Conservation (phyloP, 371 early-diverging fungal species). For the Mycotypha africana region DNA sequence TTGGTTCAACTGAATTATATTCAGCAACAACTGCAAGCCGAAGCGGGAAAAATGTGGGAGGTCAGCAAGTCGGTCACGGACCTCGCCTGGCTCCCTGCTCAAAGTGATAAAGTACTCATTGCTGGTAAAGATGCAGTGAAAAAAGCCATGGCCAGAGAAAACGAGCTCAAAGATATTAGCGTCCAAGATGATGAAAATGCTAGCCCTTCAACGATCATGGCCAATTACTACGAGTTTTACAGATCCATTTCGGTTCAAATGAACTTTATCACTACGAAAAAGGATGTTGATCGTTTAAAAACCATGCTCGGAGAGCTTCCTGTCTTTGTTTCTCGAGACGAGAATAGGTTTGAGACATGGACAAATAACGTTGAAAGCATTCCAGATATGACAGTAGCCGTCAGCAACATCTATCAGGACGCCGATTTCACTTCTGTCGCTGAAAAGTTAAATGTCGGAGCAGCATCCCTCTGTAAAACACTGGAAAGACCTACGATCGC, state of each 20-base stretch:
- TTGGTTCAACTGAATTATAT: constrained; percentile 22
- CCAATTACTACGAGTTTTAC: constrained; percentile 25
- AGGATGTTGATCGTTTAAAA: constrained; percentile 8
- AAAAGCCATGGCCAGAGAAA: constrained; percentile 3
- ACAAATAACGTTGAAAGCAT: constrained; percentile 25
- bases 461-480: constrained; percentile 9
- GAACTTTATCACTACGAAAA: constrained; percentile 4
- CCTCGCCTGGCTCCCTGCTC: constrained; percentile 23
- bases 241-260: constrained; percentile 14
- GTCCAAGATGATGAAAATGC: neutral
- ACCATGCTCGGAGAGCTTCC: constrained; percentile 1
- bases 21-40: constrained; percentile 12
- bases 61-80: constrained; percentile 4
- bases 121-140: constrained; percentile 20
- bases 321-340: constrained; percentile 15
- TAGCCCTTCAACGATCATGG: constrained; percentile 11
- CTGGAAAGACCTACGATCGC: constrained; percentile 32
- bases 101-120: constrained; percentile 12
- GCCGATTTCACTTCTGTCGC: constrained; percentile 18
- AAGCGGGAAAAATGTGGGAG: constrained; percentile 7
- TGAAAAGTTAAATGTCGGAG: constrained; percentile 1
- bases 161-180: no score
- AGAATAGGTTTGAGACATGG: constrained; percentile 21
- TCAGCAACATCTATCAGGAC: constrained; percentile 28
- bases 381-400: constrained; percentile 16